phyloP scores from a whole-genome alignment of 208 protist genomes.

The Acanthamoeba sp. region DNA sequence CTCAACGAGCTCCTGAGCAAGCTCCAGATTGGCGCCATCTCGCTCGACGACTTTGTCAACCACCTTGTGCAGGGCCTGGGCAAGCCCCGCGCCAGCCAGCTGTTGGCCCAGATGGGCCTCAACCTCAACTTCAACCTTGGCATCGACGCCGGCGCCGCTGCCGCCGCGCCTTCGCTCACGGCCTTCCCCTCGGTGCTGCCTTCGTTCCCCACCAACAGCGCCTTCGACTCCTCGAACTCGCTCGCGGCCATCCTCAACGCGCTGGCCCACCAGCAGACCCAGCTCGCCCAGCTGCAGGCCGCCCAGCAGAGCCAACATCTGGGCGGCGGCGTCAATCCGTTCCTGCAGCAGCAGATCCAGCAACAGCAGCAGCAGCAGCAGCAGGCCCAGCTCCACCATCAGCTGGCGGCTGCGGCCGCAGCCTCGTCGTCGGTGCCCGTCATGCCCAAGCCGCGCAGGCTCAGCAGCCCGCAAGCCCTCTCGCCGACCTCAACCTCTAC shows the following conservation, averaged over 20 bases:
- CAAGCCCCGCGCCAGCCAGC: neutral
- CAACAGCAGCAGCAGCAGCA: neutral
- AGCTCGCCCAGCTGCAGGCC: slow-evolving; percentile 22
- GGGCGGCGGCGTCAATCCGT: neutral
- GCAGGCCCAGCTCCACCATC: neutral
- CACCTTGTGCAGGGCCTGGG: neutral
- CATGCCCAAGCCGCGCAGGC: slow-evolving; percentile 10
- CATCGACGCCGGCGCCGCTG: neutral
- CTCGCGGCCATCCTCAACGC: slow-evolving; percentile 4
- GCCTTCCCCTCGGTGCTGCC: neutral
- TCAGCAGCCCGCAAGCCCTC: neutral
- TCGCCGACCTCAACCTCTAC: neutral
- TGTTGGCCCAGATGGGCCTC: neutral
- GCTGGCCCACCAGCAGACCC: slow-evolving; percentile 28
- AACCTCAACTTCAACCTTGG: neutral
- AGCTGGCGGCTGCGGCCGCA: neutral
- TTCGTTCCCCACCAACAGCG: neutral
- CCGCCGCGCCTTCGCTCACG: neutral
- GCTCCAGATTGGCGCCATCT: neutral
- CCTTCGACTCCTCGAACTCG: neutral
- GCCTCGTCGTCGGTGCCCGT: neutral
- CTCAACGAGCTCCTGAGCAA: slow-evolving; percentile 14
- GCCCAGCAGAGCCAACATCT: slow-evolving; percentile 3
- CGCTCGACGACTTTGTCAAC: neutral
- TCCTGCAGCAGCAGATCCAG: neutral